Percentiles rank a stretch among this genome's conserved stretches.
Evolutionary conservation across 148 eudicot species (phyloP).

Genomic region (Fallopia convolvulus): DNA sequence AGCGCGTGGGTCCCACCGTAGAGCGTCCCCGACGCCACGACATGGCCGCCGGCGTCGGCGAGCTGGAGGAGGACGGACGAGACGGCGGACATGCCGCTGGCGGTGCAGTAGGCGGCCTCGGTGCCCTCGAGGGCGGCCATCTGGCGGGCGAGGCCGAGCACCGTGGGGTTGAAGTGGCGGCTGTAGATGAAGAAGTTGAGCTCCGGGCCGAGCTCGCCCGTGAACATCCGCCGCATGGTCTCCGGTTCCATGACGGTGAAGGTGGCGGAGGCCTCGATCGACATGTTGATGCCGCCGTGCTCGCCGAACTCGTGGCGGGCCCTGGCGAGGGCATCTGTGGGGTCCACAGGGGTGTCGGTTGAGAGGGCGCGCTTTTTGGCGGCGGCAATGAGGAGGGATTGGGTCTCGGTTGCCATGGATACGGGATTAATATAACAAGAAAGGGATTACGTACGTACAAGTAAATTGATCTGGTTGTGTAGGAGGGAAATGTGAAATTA

Average conservation of each 20-base stretch:
- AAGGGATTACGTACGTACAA: too few species aligned
- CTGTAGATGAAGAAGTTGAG: constrained; percentile 81
- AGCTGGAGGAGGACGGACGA: constrained; percentile 73
- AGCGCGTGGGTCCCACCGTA: constrained; percentile 95
- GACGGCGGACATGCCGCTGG: constrained; percentile 95
- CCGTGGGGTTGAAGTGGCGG: constrained; percentile 93
- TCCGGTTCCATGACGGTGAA: constrained; percentile 98
- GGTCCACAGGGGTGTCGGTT: constrained; percentile 26
- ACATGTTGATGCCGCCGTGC: constrained; percentile 99
- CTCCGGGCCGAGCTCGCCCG: constrained; percentile 84
- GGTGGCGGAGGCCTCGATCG: constrained; percentile 94
- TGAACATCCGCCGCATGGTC: constrained; percentile 65
- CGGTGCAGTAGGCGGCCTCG: constrained; percentile 92
- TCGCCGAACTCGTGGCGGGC: constrained; percentile 88
- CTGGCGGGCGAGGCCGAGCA: constrained; percentile 70
- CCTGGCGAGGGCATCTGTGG: constrained; percentile 47
- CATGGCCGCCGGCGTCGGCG: constrained; percentile 64
- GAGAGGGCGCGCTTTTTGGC: background rate
- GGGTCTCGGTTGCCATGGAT: too few species aligned
- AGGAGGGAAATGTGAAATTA: too few species aligned
- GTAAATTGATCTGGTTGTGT: too few species aligned
- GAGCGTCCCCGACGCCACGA: constrained; percentile 65
- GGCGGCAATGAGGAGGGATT: background rate
- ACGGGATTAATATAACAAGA: too few species aligned
- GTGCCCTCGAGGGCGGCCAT: constrained; percentile 96